Evolutionary conservation across 1,139 yeast genomes (phyloP).

Genomic region (Yamadazyma blattariae): DNA sequence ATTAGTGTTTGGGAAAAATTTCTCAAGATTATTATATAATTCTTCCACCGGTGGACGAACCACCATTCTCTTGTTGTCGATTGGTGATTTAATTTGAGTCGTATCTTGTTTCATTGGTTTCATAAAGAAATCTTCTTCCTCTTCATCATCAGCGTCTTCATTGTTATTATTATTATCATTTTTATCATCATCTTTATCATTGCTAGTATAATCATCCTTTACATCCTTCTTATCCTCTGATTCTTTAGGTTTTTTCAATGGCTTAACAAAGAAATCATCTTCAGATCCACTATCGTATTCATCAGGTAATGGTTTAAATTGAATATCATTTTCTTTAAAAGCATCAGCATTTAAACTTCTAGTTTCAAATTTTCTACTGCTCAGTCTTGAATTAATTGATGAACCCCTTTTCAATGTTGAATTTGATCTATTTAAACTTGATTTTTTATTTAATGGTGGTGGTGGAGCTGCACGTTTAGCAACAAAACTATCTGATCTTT

Average conservation of each 20-base stretch:
- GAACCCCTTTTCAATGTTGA: slow-evolving; percentile 11
- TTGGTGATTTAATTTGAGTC: neutral
- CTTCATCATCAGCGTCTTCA: slow-evolving; percentile 19
- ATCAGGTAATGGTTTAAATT: slow-evolving; percentile 71
- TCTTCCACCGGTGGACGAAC: slow-evolving; percentile 96
- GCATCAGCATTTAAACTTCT: slow-evolving; percentile 33
- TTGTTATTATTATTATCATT: too few relatives aligned
- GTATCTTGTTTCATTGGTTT: slow-evolving; percentile 18
- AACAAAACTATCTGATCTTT: slow-evolving; percentile 32
- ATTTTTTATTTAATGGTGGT: slow-evolving; percentile 41
- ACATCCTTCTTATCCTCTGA: neutral
- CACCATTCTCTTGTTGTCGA: slow-evolving; percentile 25
- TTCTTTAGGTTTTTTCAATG: slow-evolving; percentile 21
- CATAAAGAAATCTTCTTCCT: slow-evolving; percentile 27
- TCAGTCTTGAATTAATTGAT: slow-evolving; percentile 11
- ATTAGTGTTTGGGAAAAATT: slow-evolving; percentile 89
- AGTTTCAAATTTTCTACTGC: slow-evolving; percentile 18
- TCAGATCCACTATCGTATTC: slow-evolving; percentile 40
- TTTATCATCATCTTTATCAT: slow-evolving; percentile 10
- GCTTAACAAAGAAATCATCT: slow-evolving; percentile 65
- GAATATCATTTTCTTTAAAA: slow-evolving; percentile 64
- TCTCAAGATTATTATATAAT: slow-evolving; percentile 85
- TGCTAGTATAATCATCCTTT: neutral
- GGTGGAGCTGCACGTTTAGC: slow-evolving; percentile 79
- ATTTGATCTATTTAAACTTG: slow-evolving; percentile 11